Conservation (phyloP, 306 rosid genomes). For the Gastrolobium bilobum region DNA sequence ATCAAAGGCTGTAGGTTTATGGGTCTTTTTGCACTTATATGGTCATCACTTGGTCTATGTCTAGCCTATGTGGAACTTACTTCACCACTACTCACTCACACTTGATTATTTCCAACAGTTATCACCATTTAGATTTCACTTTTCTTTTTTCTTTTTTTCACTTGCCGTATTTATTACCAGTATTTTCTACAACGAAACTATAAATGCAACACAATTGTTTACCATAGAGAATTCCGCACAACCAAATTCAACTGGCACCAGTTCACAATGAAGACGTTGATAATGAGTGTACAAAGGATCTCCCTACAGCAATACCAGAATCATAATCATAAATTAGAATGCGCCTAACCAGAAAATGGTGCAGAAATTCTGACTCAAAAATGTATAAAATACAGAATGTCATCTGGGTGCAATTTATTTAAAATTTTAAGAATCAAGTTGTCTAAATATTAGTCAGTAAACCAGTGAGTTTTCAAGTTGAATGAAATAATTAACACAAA, state of each 20-base stretch:
- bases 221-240: slow-evolving; percentile 85
- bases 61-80: no score
- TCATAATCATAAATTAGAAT: slow-evolving; percentile 38
- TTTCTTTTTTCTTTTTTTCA: neutral
- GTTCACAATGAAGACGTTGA: slow-evolving; percentile 79
- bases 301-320: slow-evolving; percentile 60
- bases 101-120: no score
- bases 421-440: slow-evolving; percentile 22
- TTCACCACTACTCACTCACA: no score
- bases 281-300: slow-evolving; percentile 84
- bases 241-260: slow-evolving; percentile 68
- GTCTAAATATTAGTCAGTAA: slow-evolving; percentile 26
- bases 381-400: neutral
- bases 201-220: slow-evolving; percentile 40
- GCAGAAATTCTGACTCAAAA: slow-evolving; percentile 20
- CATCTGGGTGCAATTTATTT: slow-evolving; percentile 14
- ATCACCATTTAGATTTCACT: slow-evolving; percentile 11
- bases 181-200: slow-evolving; percentile 30
- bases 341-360: neutral
- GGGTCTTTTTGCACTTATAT: no score
- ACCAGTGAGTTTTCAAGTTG: slow-evolving; percentile 36
- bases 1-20: no score
- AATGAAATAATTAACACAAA: slow-evolving; percentile 27
- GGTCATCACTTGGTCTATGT: no score
- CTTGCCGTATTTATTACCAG: neutral